These are phyloP conservation scores for Carallia brachiata DNA, from an alignment of 345 rosid species.

Conservation along the genomic window DNA sequence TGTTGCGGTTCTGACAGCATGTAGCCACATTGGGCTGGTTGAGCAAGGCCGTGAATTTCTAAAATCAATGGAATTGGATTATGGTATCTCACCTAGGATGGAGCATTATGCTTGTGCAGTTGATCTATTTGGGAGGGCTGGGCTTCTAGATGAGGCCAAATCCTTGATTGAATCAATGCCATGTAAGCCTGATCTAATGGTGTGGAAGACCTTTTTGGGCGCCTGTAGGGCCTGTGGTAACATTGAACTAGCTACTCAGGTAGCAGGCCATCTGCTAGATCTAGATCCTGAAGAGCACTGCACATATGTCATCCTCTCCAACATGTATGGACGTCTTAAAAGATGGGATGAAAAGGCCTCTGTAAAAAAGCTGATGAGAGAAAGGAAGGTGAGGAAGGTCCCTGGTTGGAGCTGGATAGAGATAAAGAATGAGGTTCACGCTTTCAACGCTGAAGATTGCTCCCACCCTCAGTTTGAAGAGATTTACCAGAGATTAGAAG, in stretches of 20 bases:
- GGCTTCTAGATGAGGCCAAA: slow-evolving; percentile 48
- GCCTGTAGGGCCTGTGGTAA: slow-evolving; percentile 70
- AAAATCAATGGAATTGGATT: slow-evolving; percentile 51
- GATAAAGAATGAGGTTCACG: slow-evolving; percentile 49
- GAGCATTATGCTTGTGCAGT: slow-evolving; percentile 80
- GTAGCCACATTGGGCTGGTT: slow-evolving; percentile 68
- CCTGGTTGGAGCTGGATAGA: slow-evolving; percentile 92
- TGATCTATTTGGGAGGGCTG: slow-evolving; percentile 77
- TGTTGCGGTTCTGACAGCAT: slow-evolving; percentile 69
- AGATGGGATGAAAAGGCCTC: slow-evolving; percentile 65
- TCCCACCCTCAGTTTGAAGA: slow-evolving; percentile 45
- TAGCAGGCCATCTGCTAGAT: slow-evolving; percentile 54
- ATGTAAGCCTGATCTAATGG: slow-evolving; percentile 58
- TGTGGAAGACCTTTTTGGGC: slow-evolving; percentile 69
- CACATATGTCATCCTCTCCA: slow-evolving; percentile 57
- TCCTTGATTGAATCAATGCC: slow-evolving; percentile 65
- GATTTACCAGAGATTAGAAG: slow-evolving; percentile 44
- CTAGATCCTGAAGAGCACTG: slow-evolving; percentile 73
- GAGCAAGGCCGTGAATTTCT: slow-evolving; percentile 56
- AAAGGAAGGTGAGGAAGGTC: slow-evolving; percentile 69
- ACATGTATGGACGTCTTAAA: slow-evolving; percentile 59
- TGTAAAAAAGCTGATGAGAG: slow-evolving; percentile 65
- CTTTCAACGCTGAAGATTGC: slow-evolving; percentile 65
- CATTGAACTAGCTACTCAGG: slow-evolving; percentile 60
- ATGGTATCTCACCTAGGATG: slow-evolving; percentile 57